Conservation (phyloP, 202 grass and related monocot species). For the Saccharum hybrid region DNA sequence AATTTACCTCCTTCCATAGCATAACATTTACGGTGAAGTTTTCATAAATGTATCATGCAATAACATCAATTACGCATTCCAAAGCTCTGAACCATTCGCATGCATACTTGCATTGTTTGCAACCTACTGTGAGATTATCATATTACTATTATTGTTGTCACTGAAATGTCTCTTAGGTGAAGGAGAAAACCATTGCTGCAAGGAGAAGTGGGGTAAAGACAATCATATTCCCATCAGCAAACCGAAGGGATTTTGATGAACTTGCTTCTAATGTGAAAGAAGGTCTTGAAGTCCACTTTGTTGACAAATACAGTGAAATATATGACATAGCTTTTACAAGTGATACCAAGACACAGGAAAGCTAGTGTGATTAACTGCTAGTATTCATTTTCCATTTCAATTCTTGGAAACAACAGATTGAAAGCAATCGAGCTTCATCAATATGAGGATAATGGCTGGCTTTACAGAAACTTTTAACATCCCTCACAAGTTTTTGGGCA, state of each 20-base stretch:
- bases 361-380: not conserved
- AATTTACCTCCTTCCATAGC: not conserved
- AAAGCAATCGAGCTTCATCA: slow-evolving; percentile 8
- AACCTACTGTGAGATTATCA: not conserved
- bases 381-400: not conserved
- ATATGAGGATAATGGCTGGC: not conserved
- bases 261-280: slow-evolving; percentile 85
- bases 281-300: slow-evolving; percentile 89
- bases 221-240: slow-evolving; percentile 86
- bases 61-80: slow-evolving; percentile 13
- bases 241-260: slow-evolving; percentile 89
- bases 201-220: slow-evolving; percentile 80
- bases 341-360: slow-evolving; percentile 1
- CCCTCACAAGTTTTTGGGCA: slow-evolving; percentile 2
- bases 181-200: slow-evolving; percentile 94
- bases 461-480: not conserved
- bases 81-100: not conserved
- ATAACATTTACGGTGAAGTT: not conserved
- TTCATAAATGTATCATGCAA: not conserved
- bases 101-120: not conserved
- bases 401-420: not conserved
- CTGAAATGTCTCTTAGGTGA: slow-evolving; percentile 55
- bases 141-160: not conserved
- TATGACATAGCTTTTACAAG: slow-evolving; percentile 47
- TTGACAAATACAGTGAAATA: slow-evolving; percentile 75